These are phyloP conservation scores for Globisporangium polare DNA, from an alignment of 352 stramenopile species.

Conservation along the genomic window DNA sequence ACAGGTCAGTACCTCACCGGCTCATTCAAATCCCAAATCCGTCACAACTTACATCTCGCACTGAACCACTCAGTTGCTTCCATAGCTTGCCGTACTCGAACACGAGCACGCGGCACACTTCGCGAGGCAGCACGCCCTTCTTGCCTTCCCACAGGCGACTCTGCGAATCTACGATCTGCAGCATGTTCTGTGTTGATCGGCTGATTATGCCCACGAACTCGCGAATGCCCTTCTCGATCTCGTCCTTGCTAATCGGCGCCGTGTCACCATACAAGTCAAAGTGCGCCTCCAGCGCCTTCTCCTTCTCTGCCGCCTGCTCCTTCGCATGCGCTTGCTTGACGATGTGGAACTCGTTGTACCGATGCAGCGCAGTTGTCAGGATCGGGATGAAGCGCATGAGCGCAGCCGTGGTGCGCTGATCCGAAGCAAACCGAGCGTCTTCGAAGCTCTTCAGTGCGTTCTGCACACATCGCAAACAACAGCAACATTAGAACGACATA, in stretches of 20 bases:
- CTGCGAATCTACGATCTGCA: conserved; percentile 51
- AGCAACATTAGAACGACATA: conserved; percentile 1
- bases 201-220: conserved; percentile 60
- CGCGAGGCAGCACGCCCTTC: conserved; percentile 24
- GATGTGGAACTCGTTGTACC: conserved; percentile 63
- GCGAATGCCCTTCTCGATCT: conserved; percentile 61
- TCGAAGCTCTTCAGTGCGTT: conserved; percentile 24
- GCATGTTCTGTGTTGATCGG: conserved; percentile 46
- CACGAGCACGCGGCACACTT: conserved; percentile 33
- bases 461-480: background rate
- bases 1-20: conserved; percentile 13
- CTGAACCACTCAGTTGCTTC: conserved; percentile 36
- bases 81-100: conserved; percentile 46
- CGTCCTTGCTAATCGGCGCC: conserved; percentile 52
- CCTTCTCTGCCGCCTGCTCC: conserved; percentile 39
- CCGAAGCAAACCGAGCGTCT: conserved; percentile 18
- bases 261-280: conserved; percentile 61
- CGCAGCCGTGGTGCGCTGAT: conserved; percentile 26
- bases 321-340: conserved; percentile 47
- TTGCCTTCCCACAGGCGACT: conserved; percentile 49
- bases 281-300: conserved; percentile 38
- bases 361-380: conserved; percentile 31
- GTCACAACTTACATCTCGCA: conserved; percentile 38
- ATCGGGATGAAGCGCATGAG: conserved; percentile 43
- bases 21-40: conserved; percentile 4